Evolutionary conservation across 2,329 filamentous ascomycete genomes (phyloP), one percentile per base, ranked within the genome.

Genomic region (Claviceps paspali): DNA sequence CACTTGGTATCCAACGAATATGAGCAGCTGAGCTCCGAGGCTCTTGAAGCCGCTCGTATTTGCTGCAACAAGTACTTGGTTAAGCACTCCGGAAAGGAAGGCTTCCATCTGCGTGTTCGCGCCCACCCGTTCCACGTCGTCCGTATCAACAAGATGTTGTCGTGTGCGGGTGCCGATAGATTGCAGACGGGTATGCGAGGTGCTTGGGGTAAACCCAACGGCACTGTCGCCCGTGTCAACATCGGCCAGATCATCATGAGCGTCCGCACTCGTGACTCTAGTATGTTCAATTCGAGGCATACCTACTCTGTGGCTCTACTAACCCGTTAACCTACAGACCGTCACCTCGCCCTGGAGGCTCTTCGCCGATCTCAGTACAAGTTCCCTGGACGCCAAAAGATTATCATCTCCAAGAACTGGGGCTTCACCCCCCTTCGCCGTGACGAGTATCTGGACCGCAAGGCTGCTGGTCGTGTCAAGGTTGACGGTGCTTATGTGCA

Each of bases 81-180:
- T 65, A 81, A 81, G 73, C 64, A 67, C 55, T 64, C 68, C 54
- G 77, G 77, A 64, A 82, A 82, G 72, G 77, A 82, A 59, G 64
- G 67, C 60, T 82, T 82, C 74, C 77, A 82, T 63, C 67, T 82
- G 52, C 76, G 77, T 55, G 73, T 82, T 61, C 77, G 91, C 63
- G 87, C 86, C 61, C 91, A 98, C 78, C 91, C 91, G 52, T 98
- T 84, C 85, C 91, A 98, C 77, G 91, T 98, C 70, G 82, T 98
- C 76, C 91, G 91, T 71, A 98, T 98, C 87, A 98, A 98, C 86
- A 98, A 98, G 83, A 98, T 98, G 91, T 88, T 98, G 85, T 96
- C 91, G 63, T 98, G 91, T 69, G 91, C 91, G 61, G 91, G 91
- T 78, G 91, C 91, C 80, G 91, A 98, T 96, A 86, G 91, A 82